Evolutionary conservation across 2,329 filamentous ascomycete genomes (phyloP).

Genomic region (Arthrobotrys megalospora): DNA sequence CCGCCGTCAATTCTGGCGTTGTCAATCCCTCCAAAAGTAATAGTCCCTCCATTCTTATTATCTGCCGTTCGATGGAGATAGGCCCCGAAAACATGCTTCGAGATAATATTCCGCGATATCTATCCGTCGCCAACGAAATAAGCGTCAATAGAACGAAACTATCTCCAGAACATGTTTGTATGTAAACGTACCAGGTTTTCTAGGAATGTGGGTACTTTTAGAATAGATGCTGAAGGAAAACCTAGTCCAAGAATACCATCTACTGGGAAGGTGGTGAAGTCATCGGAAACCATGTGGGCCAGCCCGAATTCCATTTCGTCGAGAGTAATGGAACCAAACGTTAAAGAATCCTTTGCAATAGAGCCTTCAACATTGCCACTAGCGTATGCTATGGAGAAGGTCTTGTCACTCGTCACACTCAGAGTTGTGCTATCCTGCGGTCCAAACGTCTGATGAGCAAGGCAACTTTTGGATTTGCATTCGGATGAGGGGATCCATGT

Average conservation of each 20-base stretch:
- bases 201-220: constrained; percentile 77
- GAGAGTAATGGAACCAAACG: constrained; percentile 77
- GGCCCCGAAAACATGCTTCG: constrained; percentile 37
- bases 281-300: constrained; percentile 78
- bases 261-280: constrained; percentile 85
- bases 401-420: constrained; percentile 69
- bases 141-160: not conserved
- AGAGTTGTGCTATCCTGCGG: constrained; percentile 77
- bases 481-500: constrained; percentile 85
- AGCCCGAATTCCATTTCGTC: constrained; percentile 78
- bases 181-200: constrained; percentile 74
- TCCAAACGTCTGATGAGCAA: constrained; percentile 79
- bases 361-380: constrained; percentile 80
- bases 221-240: constrained; percentile 71
- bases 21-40: constrained; percentile 82
- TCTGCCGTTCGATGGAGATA: constrained; percentile 78
- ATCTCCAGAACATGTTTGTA: constrained; percentile 65
- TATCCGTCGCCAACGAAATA: not conserved
- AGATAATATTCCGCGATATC: constrained; percentile 42
- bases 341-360: constrained; percentile 77
- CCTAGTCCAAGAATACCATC: constrained; percentile 89
- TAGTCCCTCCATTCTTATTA: constrained; percentile 78
- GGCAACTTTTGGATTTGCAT: constrained; percentile 78
- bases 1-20: constrained; percentile 73
- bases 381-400: constrained; percentile 81